Conservation (phyloP, 768 basidiomycete genomes). For the Tulasnella sp. region DNA sequence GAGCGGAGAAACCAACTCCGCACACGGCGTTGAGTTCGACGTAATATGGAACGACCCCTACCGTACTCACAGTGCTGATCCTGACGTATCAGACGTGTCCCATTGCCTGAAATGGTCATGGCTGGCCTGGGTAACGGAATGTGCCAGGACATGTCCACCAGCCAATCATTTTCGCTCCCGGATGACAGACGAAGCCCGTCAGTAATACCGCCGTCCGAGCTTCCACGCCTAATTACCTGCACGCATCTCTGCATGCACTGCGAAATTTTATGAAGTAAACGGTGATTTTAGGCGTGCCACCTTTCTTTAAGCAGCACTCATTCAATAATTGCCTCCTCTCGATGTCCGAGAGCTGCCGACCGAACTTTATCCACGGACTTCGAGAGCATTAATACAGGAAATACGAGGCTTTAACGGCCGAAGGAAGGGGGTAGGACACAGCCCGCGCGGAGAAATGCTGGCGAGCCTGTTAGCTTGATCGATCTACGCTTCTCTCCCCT, state of each 20-base stretch:
- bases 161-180: not conserved
- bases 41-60: not conserved
- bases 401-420: not conserved
- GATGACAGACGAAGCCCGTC: not conserved
- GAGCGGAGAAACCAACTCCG: not conserved
- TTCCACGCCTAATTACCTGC: not conserved
- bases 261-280: no score
- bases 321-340: not conserved
- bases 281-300: not conserved
- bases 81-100: not conserved
- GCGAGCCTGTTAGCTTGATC: not conserved
- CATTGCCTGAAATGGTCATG: not conserved
- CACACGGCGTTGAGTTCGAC: not conserved
- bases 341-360: not conserved
- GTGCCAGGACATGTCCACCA: not conserved
- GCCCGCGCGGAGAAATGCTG: not conserved
- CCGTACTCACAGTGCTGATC: not conserved
- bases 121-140: not conserved
- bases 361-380: not conserved
- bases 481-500: not conserved
- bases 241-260: not conserved
- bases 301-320: not conserved
- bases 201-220: not conserved
- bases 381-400: not conserved
- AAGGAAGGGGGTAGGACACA: not conserved